phyloP scores from a whole-genome alignment of 1,139 yeast genomes.

The Saccharomycopsis hybrid region DNA sequence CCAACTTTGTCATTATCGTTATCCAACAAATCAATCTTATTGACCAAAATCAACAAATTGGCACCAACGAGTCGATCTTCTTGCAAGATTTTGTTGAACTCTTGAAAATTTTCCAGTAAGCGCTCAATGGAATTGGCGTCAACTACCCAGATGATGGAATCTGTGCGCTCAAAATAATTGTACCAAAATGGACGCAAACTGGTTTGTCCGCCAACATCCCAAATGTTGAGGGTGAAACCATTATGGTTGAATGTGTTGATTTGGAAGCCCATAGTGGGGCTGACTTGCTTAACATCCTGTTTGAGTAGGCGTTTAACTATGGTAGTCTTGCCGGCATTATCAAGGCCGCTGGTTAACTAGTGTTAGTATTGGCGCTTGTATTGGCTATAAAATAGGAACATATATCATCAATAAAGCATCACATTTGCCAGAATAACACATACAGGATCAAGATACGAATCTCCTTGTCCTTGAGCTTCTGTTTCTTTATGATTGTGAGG shows the following conservation, averaged over 20 bases:
- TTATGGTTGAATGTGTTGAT: constrained; percentile 37
- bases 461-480: constrained; percentile 73
- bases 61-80: constrained; percentile 71
- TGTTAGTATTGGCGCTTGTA: not conserved
- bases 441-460: constrained; percentile 60
- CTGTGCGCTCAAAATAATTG: constrained; percentile 83
- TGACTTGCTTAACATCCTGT: constrained; percentile 38
- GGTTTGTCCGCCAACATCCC: constrained; percentile 91
- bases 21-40: constrained; percentile 48
- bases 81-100: constrained; percentile 51
- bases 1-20: constrained; percentile 23
- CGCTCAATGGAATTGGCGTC: constrained; percentile 63
- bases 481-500: constrained; percentile 72
- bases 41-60: constrained; percentile 46
- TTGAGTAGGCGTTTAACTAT: constrained; percentile 48
- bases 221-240: constrained; percentile 34
- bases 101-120: constrained; percentile 56
- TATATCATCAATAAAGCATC: no score
- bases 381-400: not conserved
- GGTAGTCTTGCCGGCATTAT: constrained; percentile 85
- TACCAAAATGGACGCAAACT: constrained; percentile 82
- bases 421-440: constrained; percentile 18
- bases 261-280: constrained; percentile 63
- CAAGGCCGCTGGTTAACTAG: constrained; percentile 48
- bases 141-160: constrained; percentile 86